Conservation (phyloP, 2,329 filamentous ascomycete genomes). For the Fusarium redolens region DNA sequence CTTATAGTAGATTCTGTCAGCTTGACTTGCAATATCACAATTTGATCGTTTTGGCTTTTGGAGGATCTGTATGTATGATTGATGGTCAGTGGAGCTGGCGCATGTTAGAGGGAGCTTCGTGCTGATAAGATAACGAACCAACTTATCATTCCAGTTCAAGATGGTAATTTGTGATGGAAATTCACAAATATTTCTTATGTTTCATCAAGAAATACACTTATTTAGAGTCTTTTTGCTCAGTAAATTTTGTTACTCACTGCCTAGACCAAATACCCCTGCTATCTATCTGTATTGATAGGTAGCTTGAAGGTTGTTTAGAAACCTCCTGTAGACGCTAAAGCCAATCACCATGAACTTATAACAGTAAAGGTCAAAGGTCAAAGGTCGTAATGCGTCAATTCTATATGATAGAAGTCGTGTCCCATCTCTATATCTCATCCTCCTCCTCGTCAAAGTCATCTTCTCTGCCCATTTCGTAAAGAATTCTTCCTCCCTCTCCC, state of each 20-base stretch:
- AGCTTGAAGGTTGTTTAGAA: not conserved
- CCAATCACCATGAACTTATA: not conserved
- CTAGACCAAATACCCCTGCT: not conserved
- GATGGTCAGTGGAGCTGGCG: constrained; percentile 29
- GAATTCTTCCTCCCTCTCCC: constrained; percentile 89
- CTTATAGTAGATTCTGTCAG: not conserved
- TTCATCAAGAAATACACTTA: not conserved
- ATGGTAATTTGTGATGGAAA: not conserved
- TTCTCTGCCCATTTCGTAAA: constrained; percentile 97
- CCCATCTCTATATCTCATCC: constrained; percentile 77
- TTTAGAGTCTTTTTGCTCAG: too few relatives aligned
- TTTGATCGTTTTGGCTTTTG: constrained; percentile 1
- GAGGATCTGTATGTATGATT: constrained; percentile 8
- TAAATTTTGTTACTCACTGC: not conserved
- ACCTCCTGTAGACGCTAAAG: not conserved
- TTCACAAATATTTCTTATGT: not conserved
- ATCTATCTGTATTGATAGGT: too few relatives aligned
- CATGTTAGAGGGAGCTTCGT: constrained; percentile 20
- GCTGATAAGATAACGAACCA: constrained; percentile 44
- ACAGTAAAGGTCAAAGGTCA: not conserved
- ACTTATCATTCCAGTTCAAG: constrained; percentile 11
- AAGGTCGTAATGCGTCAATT: constrained; percentile 3
- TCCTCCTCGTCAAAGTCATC: constrained; percentile 98
- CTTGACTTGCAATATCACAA: not conserved
- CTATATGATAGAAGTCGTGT: not conserved